phyloP scores from a whole-genome alignment of 2,329 filamentous ascomycete species.

The Aspergillus latus region DNA sequence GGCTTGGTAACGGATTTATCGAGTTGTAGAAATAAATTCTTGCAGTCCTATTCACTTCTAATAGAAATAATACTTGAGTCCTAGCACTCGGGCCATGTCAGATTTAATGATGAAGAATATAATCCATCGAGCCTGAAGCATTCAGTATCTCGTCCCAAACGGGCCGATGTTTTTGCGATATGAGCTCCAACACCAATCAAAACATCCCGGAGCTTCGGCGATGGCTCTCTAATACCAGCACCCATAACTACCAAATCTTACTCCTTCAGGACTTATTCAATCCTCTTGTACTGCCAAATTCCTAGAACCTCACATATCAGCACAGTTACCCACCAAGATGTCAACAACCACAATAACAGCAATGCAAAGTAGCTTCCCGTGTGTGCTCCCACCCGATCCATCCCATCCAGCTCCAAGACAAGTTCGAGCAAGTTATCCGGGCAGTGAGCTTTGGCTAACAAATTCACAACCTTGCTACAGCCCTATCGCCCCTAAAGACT shows the following conservation, averaged over 20 bases:
- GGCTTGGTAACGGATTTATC: neutral
- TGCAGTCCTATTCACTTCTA: neutral
- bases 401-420: neutral
- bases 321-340: constrained; percentile 53
- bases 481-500: constrained; percentile 75
- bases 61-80: neutral
- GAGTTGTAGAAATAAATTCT: constrained; percentile 10
- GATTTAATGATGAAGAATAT: neutral
- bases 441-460: neutral
- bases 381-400: constrained; percentile 27
- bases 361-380: constrained; percentile 73
- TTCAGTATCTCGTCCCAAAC: constrained; percentile 8
- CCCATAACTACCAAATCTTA: neutral
- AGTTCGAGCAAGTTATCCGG: neutral
- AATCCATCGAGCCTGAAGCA: neutral
- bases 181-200: constrained; percentile 9
- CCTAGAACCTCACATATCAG: neutral
- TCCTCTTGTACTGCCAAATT: neutral
- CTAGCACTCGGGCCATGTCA: no score
- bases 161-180: constrained; percentile 34
- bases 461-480: constrained; percentile 33
- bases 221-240: neutral
- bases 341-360: constrained; percentile 77
- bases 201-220: neutral
- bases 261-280: neutral